Percentiles rank a stretch among this genome's conserved stretches.
Evolutionary conservation across 2,329 filamentous ascomycete genomes (phyloP).

Genomic region (Waltergamsia citrina): DNA sequence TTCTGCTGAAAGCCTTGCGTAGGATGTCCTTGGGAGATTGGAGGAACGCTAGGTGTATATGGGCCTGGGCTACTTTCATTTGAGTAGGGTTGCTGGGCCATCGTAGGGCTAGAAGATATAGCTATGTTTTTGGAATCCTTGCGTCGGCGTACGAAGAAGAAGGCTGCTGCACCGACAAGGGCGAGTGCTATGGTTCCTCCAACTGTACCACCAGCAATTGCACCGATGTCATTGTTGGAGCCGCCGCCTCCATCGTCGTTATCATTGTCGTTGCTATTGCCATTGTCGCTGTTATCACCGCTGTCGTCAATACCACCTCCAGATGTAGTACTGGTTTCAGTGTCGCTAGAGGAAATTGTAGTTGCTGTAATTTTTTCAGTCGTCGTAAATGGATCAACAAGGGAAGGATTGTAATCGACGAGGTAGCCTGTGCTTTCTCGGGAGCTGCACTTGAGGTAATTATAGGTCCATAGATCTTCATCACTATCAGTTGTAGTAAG

Average conservation of each 20-base stretch:
- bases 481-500: constrained; percentile 11
- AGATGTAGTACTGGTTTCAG: no score
- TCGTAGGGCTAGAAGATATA: no score
- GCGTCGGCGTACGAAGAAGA: constrained; percentile 28
- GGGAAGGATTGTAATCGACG: constrained; percentile 1
- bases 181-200: constrained; percentile 32
- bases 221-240: constrained; percentile 22
- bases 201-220: constrained; percentile 36
- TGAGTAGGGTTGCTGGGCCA: no score
- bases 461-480: constrained; percentile 9
- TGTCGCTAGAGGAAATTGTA: no score
- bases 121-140: constrained; percentile 16
- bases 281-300: constrained; percentile 3
- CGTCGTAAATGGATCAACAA: no score
- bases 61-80: no score
- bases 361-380: no score
- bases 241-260: constrained; percentile 19
- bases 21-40: no score
- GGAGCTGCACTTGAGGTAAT: constrained; percentile 16
- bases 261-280: constrained; percentile 10
- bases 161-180: constrained; percentile 27
- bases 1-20: no score
- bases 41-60: no score
- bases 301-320: no score
- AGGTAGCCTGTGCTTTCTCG: constrained; percentile 13